Percentiles rank a stretch among this genome's conserved stretches.
Evolutionary conservation across 495 filamentous ascomycete species (phyloP).

Genomic region (Elaphomyces granulatus): DNA sequence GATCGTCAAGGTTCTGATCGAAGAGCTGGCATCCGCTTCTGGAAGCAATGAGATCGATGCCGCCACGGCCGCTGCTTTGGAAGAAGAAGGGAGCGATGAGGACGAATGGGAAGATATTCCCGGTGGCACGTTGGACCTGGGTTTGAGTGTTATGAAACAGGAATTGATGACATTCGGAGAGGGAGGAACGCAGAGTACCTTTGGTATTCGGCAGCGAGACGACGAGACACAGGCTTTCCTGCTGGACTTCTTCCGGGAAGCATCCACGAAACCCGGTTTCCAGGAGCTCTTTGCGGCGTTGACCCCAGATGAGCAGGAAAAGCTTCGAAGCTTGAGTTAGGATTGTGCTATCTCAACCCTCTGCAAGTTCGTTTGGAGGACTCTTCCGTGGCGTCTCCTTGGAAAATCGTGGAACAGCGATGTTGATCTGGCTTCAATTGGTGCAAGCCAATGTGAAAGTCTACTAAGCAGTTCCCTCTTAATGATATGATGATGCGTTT

Average conservation of each 20-base stretch:
- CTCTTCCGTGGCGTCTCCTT: too few relatives aligned
- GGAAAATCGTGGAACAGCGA: too few relatives aligned
- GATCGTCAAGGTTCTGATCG: slow-evolving; percentile 88
- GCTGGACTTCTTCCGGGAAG: slow-evolving; percentile 62
- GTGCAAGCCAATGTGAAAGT: too few relatives aligned
- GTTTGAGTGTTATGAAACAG: slow-evolving; percentile 45
- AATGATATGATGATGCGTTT: too few relatives aligned
- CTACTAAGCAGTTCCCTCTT: too few relatives aligned
- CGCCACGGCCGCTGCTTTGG: slow-evolving; percentile 36
- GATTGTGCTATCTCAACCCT: too few relatives aligned
- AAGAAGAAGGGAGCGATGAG: slow-evolving; percentile 35
- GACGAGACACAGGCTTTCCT: slow-evolving; percentile 85
- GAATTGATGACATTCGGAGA: slow-evolving; percentile 70
- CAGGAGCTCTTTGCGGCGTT: slow-evolving; percentile 55
- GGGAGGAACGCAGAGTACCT: slow-evolving; percentile 36
- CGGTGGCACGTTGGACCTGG: slow-evolving; percentile 52
- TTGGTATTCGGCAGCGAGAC: slow-evolving; percentile 52
- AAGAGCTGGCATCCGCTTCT: slow-evolving; percentile 57
- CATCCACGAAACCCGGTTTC: slow-evolving; percentile 59
- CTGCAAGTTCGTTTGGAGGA: too few relatives aligned
- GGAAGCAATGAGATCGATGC: slow-evolving; percentile 42
- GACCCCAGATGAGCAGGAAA: slow-evolving; percentile 58
- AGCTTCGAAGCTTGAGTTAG: slow-evolving; percentile 36
- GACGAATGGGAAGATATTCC: slow-evolving; percentile 91
- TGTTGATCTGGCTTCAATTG: too few relatives aligned